Evolutionary conservation across 306 rosid genomes (phyloP).

Genomic region (Crataegus laevigata): DNA sequence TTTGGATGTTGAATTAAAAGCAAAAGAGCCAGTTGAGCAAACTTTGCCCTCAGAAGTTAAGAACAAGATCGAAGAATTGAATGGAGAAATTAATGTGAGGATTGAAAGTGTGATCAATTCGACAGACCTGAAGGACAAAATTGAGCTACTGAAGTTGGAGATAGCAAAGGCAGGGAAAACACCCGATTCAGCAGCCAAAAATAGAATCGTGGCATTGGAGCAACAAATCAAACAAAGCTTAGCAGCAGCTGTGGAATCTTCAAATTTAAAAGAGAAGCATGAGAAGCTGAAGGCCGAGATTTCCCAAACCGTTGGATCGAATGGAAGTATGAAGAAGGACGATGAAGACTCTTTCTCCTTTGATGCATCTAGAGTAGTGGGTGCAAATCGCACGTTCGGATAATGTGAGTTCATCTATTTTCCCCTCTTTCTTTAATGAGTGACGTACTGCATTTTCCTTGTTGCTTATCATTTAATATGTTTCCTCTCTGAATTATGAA

Average conservation of each 20-base stretch:
- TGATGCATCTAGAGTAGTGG: conserved; percentile 33
- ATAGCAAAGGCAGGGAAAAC: conserved; percentile 56
- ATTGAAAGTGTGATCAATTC: conserved; percentile 42
- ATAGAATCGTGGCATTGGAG: conserved; percentile 55
- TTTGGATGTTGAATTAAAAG: conserved; percentile 40
- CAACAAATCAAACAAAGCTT: conserved; percentile 57
- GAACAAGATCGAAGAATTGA: conserved; percentile 43
- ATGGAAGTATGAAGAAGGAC: conserved; percentile 29
- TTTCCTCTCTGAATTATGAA: not conserved
- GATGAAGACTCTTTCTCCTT: conserved; percentile 17
- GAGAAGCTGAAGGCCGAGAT: conserved; percentile 48
- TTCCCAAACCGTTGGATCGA: conserved; percentile 29
- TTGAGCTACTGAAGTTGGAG: conserved; percentile 58
- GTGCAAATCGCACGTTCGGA: conserved; percentile 34
- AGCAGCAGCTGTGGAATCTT: conserved; percentile 48
- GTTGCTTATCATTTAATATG: not conserved
- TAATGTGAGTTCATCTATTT: conserved; percentile 47
- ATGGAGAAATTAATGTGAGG: conserved; percentile 37
- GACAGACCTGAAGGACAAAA: conserved; percentile 53
- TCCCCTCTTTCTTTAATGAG: not conserved
- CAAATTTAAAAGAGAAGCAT: conserved; percentile 55
- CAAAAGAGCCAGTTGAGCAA: conserved; percentile 20
- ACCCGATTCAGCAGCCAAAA: conserved; percentile 49
- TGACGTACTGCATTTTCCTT: not conserved
- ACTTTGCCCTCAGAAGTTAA: conserved; percentile 28